A percentile compares a stretch with the other conserved stretches of the same genome.
phyloP scores from a whole-genome alignment of 306 rosid species.

The Fagus crenata region DNA sequence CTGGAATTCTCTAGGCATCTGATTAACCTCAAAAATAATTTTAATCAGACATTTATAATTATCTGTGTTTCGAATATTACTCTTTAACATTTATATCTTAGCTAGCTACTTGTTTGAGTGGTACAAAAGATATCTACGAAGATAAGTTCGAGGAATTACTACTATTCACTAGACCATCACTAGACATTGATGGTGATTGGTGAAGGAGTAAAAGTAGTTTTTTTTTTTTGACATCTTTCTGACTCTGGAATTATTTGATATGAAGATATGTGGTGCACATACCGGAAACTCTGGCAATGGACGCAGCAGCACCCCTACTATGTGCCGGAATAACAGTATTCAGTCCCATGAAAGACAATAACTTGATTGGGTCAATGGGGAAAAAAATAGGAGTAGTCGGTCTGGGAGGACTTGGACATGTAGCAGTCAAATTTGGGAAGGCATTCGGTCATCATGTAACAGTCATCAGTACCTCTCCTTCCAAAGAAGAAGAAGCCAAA shows the following conservation, averaged over 20 bases:
- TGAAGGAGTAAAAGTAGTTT: too few relatives aligned
- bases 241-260: neutral
- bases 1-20: too few relatives aligned
- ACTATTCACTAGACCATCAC: too few relatives aligned
- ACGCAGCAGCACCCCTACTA: constrained; percentile 65
- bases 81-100: too few relatives aligned
- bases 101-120: too few relatives aligned
- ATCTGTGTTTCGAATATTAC: too few relatives aligned
- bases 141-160: too few relatives aligned
- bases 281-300: constrained; percentile 58
- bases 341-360: constrained; percentile 58
- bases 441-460: constrained; percentile 81
- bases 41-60: too few relatives aligned
- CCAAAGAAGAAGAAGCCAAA: constrained; percentile 63
- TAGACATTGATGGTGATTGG: too few relatives aligned
- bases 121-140: too few relatives aligned
- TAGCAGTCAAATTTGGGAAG: constrained; percentile 74
- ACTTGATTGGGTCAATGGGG: constrained; percentile 33
- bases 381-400: constrained; percentile 67
- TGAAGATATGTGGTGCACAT: constrained; percentile 67
- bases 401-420: constrained; percentile 72
- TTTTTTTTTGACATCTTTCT: neutral
- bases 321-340: constrained; percentile 80
- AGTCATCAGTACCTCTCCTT: constrained; percentile 69
- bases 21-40: too few relatives aligned